Base-by-base conservation (phyloP, 179 eudicot species). In the Sideroxylon spinosum region DNA sequence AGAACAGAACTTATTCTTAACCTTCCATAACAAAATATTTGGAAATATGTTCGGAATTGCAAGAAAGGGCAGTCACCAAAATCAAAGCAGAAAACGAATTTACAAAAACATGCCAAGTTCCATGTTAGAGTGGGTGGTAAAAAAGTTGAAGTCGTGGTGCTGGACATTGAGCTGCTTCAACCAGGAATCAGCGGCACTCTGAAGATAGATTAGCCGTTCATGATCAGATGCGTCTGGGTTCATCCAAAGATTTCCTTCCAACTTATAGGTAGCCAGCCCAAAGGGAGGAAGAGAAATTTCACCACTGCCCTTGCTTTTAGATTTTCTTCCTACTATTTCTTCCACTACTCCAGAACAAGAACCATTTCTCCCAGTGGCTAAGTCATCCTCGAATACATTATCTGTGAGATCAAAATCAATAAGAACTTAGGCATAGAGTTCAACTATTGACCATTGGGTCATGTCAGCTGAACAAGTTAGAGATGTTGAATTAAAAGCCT, bases 171-270 rank as follows among this genome's bases (percentile, higher is more conserved):
- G 74, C 46, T 79, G 82, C 68, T 83, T 83, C 65, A 83, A 72
- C 85, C 85, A 83, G 5, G 80, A 83, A 76, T 79, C 79, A n/a
- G 85, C 79, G 23, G 80, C 82, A 56, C 69, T 44, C 7, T 79
- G 60, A 46, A 83, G 82, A 72, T 76, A 64, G 29, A 26, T 64
- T 12, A 79, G 44, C 46, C 53, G 79, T 32, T 55, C 70, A 23
- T 78, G 49, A 22, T 83, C 75, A 19, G 12, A 22, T 16, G 46
- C 17, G 4, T 7, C 74, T 4, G 6, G 59, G 46, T 76, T 69
- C 12, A 71, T 65, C 85, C 85, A 83, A 1, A 83, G 59, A 32
- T 83, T 75, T 2, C 82, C 82, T 26, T 75, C 55, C 75, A 83
- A 76, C 79, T 64, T 79, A 61, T 78, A 79, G 12, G 80, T 75